Conservation (phyloP, 2,329 filamentous ascomycete species). For the Neofusicoccum ribis region DNA sequence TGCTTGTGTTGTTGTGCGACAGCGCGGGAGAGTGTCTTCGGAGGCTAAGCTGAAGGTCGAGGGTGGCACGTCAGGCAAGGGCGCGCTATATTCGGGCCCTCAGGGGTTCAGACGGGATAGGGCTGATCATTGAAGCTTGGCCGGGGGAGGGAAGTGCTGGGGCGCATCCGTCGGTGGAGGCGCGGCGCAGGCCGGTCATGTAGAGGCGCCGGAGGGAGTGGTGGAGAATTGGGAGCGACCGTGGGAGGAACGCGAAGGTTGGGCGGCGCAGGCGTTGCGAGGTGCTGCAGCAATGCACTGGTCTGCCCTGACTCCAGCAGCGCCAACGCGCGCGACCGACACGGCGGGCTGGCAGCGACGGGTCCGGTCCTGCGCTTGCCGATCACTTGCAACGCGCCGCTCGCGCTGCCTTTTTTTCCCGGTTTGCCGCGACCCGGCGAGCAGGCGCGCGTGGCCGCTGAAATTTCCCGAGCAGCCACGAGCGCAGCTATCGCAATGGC, state of each 20-base stretch:
- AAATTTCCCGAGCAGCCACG: constrained; percentile 9
- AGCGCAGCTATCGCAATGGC: not conserved
- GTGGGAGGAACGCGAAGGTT: constrained; percentile 10
- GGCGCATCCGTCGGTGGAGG: constrained; percentile 2
- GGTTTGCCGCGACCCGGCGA: not conserved
- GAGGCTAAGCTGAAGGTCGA: constrained; percentile 6
- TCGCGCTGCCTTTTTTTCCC: not conserved
- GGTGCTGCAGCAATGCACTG: constrained; percentile 9
- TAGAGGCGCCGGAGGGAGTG: not conserved
- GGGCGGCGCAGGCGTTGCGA: constrained; percentile 14
- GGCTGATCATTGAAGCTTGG: constrained; percentile 20
- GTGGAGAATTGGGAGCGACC: not conserved
- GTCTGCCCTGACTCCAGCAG: constrained; percentile 11
- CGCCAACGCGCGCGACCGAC: constrained; percentile 3
- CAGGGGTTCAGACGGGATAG: constrained; percentile 21
- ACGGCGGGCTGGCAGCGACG: constrained; percentile 6
- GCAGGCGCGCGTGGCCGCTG: not conserved
- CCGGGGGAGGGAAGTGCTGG: not conserved
- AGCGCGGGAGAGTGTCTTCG: constrained; percentile 20
- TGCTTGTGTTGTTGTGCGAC: constrained; percentile 15
- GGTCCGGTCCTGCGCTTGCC: constrained; percentile 9
- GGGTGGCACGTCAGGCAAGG: constrained; percentile 19
- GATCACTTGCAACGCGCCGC: not conserved
- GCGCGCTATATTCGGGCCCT: constrained; percentile 20
- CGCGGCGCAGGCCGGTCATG: constrained; percentile 6